Conservation (phyloP, 179 eudicot species). For the Beta macrorhiza region DNA sequence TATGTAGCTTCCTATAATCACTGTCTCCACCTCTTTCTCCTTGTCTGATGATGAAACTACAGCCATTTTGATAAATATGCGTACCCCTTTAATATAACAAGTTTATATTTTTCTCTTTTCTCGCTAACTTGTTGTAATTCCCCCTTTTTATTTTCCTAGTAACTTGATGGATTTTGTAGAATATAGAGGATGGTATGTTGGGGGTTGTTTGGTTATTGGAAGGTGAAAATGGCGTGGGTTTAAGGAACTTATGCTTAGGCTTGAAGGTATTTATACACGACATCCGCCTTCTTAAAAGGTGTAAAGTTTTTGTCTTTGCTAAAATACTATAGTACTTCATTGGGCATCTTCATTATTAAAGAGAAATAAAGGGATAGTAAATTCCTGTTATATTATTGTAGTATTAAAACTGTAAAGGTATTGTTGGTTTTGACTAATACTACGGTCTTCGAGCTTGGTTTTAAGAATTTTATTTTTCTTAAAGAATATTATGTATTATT, state of each 20-base stretch:
- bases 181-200: neutral
- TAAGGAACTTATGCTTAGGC: slow-evolving; percentile 21
- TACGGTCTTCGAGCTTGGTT: slow-evolving; percentile 34
- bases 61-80: slow-evolving; percentile 28
- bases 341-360: neutral
- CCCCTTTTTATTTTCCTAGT: neutral
- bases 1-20: slow-evolving; percentile 68
- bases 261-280: slow-evolving; percentile 33
- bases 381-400: neutral
- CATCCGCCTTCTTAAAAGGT: slow-evolving; percentile 33
- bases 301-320: slow-evolving; percentile 36
- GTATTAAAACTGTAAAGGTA: slow-evolving; percentile 10
- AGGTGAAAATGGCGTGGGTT: slow-evolving; percentile 3
- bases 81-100: neutral
- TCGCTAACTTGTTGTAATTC: neutral
- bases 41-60: slow-evolving; percentile 16
- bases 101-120: neutral
- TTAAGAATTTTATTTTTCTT: neutral
- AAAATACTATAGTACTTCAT: neutral
- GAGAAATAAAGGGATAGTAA: neutral
- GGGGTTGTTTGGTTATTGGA: slow-evolving; percentile 9
- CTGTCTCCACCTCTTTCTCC: slow-evolving; percentile 52
- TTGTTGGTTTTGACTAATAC: slow-evolving; percentile 26
- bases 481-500: no score
- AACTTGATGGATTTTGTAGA: slow-evolving; percentile 1